Conservation (phyloP, 225 moss, liverwort and hornwort species). For the Lunularia cruciata region DNA sequence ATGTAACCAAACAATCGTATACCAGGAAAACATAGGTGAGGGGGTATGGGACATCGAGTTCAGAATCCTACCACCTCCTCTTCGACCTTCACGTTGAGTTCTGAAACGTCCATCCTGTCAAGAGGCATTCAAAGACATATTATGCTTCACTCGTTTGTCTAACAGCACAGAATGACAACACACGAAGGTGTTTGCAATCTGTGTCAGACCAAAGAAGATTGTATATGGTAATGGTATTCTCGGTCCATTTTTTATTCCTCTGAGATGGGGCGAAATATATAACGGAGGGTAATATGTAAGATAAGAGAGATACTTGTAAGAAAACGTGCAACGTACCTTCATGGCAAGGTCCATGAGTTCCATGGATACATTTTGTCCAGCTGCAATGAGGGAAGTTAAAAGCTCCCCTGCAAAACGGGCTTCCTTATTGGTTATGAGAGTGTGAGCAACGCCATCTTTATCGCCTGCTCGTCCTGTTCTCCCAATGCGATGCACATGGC, state of each 20-base stretch:
- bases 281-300: too few relatives aligned
- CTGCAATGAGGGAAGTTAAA: slow-evolving; percentile 77
- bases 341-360: slow-evolving; percentile 97
- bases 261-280: too few relatives aligned
- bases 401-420: slow-evolving; percentile 97
- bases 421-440: slow-evolving; percentile 83
- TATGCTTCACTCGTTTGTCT: background rate
- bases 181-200: too few relatives aligned
- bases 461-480: slow-evolving; percentile 97
- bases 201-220: too few relatives aligned
- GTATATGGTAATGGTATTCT: too few relatives aligned
- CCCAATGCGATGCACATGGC: slow-evolving; percentile 98
- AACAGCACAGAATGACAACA: too few relatives aligned
- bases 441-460: slow-evolving; percentile 96
- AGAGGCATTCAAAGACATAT: background rate
- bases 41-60: too few relatives aligned
- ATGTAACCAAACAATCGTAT: too few relatives aligned
- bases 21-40: too few relatives aligned
- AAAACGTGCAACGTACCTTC: slow-evolving; percentile 59
- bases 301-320: too few relatives aligned
- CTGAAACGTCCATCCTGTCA: slow-evolving; percentile 84
- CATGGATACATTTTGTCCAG: slow-evolving; percentile 77
- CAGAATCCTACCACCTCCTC: too few relatives aligned
- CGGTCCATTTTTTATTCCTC: too few relatives aligned
- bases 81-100: slow-evolving; percentile 80